Evolutionary conservation across 2,329 filamentous ascomycete species (phyloP), one percentile per base, ranked within the genome.

Genomic region (Ophiostoma pallidulum): DNA sequence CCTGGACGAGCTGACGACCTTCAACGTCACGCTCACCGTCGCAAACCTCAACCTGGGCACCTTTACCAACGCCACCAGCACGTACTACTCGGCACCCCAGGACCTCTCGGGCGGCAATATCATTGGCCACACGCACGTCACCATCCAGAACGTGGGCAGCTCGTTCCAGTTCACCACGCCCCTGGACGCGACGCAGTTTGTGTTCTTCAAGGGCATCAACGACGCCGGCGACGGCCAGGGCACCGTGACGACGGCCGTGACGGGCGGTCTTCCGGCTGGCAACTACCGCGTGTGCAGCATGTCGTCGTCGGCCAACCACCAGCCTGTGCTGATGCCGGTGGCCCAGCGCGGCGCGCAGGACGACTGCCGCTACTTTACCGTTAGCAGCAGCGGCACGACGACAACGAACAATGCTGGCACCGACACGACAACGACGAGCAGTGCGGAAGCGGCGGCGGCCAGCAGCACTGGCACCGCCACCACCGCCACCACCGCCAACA

Each of bases 141-240:
- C 73, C 20, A 64, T 80, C 38, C 78, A 82, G 62, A 67, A 75
- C 52, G 65, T 75, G 41, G 77, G 77, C 43, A 62, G 62, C 58
- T 63, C 60, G 19, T 57, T 74, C 55, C 75, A 72, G 59, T 76
- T 77, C 9, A 65, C 57, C 8, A 55, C 61, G n/a, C 70, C 77
- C 24, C 69, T 77, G 6, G 71, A 80, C 52, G 68, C 78, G 28
- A 62, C 59, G 19, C 62, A 69, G 58, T 81, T 77, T 54, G 74
- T 66, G 58, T 81, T 81, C 62, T 82, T 82, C 73, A 81, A 82
- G 69, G 78, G 78, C 51, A 78, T 82, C 65, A 80, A 82, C 62
- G 77, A 80, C 51, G 69, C 64, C 14, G 77, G 77, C 29, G 71
- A 82, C 56, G 72, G 71, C 28, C 56, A 74, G 2, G 78, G 78